phyloP scores from a whole-genome alignment of 345 rosid genomes.

The Hirschfeldia incana region DNA sequence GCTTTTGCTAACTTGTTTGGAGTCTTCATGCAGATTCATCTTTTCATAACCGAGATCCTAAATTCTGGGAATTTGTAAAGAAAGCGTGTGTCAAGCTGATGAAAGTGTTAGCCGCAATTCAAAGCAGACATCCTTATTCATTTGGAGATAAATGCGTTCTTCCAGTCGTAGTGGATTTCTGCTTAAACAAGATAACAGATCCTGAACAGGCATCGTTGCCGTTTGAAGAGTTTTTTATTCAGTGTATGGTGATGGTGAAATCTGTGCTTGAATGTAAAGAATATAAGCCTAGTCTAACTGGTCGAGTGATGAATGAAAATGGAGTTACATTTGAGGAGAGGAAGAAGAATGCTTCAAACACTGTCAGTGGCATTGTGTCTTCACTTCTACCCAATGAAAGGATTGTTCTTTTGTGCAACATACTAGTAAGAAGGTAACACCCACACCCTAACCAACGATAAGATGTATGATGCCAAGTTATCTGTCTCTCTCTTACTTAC shows the following conservation, averaged over 20 bases:
- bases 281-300: constrained; percentile 80
- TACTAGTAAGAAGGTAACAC: constrained; percentile 84
- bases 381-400: constrained; percentile 86
- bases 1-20: constrained; percentile 20
- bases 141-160: constrained; percentile 91
- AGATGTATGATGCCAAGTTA: constrained; percentile 12
- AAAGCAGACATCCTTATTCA: constrained; percentile 89
- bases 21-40: constrained; percentile 60
- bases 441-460: constrained; percentile 19
- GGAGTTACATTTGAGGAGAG: constrained; percentile 69
- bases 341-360: constrained; percentile 78
- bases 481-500: constrained; percentile 16
- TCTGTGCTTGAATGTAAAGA: constrained; percentile 89
- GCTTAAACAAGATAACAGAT: constrained; percentile 80
- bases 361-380: constrained; percentile 62
- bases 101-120: constrained; percentile 84
- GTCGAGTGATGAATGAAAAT: constrained; percentile 89
- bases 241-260: constrained; percentile 97
- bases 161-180: constrained; percentile 80
- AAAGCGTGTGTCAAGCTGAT: constrained; percentile 87
- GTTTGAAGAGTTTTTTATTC: constrained; percentile 80
- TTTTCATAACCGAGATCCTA: constrained; percentile 64
- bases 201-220: constrained; percentile 60
- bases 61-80: constrained; percentile 75
- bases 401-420: constrained; percentile 74